Percentiles rank a stretch among this genome's conserved stretches.
These are phyloP conservation scores for Penicillium thymicola DNA, from an alignment of 2,329 filamentous ascomycete genomes.

Conservation along the genomic window DNA sequence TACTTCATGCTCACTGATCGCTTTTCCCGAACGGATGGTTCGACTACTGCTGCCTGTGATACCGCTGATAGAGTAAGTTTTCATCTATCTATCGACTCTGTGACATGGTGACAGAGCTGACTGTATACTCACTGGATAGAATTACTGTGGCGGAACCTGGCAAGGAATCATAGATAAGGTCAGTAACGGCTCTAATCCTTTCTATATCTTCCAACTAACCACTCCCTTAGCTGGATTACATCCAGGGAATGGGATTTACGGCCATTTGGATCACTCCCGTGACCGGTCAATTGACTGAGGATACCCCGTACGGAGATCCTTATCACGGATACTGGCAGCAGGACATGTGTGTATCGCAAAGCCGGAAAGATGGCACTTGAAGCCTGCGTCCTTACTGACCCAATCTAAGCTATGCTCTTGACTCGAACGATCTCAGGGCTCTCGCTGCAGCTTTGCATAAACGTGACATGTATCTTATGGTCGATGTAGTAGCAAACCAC, in stretches of 20 bases:
- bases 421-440: constrained; percentile 56
- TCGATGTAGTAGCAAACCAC: constrained; percentile 51
- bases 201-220: neutral
- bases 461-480: constrained; percentile 60
- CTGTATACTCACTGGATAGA: neutral
- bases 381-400: neutral
- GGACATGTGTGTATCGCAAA: constrained; percentile 36
- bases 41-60: constrained; percentile 34
- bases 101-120: neutral
- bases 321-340: constrained; percentile 54
- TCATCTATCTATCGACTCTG: neutral
- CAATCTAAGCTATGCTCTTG: constrained; percentile 46
- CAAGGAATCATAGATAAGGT: constrained; percentile 43
- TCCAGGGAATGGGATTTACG: constrained; percentile 48
- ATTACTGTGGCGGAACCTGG: constrained; percentile 48
- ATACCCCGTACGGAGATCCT: constrained; percentile 39
- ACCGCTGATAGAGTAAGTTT: constrained; percentile 21
- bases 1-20: constrained; percentile 48
- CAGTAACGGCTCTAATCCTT: neutral
- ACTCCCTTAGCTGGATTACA: constrained; percentile 45
- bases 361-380: neutral
- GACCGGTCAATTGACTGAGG: constrained; percentile 36
- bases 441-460: constrained; percentile 56
- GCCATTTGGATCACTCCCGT: constrained; percentile 51
- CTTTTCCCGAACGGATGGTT: constrained; percentile 43